Evolutionary conservation across 768 basidiomycete species (phyloP).

Genomic region (Mycena albidolilacea): DNA sequence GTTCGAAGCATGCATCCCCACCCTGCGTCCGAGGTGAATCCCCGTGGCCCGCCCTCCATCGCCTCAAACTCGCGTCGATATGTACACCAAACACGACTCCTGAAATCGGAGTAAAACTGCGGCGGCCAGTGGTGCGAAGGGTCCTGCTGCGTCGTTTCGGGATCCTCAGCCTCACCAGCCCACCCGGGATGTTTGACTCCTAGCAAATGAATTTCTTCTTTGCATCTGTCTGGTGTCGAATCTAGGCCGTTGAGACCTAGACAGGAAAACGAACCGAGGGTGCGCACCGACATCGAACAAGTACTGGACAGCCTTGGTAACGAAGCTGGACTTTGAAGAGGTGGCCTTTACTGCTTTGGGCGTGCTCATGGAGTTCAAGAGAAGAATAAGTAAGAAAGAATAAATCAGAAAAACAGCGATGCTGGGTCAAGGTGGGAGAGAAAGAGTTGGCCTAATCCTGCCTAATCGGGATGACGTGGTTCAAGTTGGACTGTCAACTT

Average conservation of each 20-base stretch:
- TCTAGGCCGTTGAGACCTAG: not conserved
- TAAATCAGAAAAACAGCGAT: constrained; percentile 27
- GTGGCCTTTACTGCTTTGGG: constrained; percentile 33
- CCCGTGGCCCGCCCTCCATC: constrained; percentile 78
- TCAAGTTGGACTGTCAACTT: too few species aligned
- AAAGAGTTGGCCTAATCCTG: not conserved
- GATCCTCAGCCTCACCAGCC: constrained; percentile 15
- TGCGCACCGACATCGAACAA: constrained; percentile 18
- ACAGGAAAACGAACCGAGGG: too few species aligned
- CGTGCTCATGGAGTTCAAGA: constrained; percentile 31
- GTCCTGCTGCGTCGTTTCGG: constrained; percentile 23
- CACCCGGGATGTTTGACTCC: constrained; percentile 33
- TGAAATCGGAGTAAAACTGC: constrained; percentile 37
- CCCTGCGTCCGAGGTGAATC: constrained; percentile 87
- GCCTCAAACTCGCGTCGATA: constrained; percentile 62
- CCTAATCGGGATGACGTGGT: too few species aligned
- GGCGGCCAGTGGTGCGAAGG: constrained; percentile 35
- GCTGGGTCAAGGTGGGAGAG: not conserved
- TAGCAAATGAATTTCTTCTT: constrained; percentile 33
- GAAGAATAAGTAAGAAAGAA: constrained; percentile 35
- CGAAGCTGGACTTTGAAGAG: constrained; percentile 33
- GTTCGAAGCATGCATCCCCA: constrained; percentile 96
- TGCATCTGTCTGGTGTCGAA: constrained; percentile 29
- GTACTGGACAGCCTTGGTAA: constrained; percentile 20
- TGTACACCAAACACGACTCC: constrained; percentile 51